Base-by-base conservation (phyloP, 176 grass and related monocot genomes). In the Miscanthus lutarioriparius region DNA sequence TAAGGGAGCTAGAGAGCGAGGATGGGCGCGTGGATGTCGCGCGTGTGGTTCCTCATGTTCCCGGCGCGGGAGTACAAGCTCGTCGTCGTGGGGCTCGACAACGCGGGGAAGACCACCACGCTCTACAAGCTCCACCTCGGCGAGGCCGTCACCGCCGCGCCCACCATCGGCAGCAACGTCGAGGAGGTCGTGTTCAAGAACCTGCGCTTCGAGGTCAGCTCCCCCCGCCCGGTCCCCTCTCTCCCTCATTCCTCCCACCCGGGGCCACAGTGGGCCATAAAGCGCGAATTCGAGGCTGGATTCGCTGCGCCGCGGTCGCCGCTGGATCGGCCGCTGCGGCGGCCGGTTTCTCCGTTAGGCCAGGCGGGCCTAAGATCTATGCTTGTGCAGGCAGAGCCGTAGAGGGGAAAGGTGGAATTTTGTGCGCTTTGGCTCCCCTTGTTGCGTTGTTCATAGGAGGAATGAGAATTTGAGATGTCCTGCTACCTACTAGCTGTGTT, bases 101-200 rank as follows among this genome's bases (percentile, higher is more conserved):
- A 99, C 86, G 93, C 96, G 12, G 93, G 93, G 8, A 99, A 96
- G 88, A 99, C 96, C 63, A 99, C 96, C 58, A 96, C 96, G 28
- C 93, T 94, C 35, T 99, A 99, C 87, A 99, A 99, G 78, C 82
- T 99, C 77, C 93, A 99, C 80, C 91, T 99, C 10, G 96, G 96
- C 66, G 93, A 99, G 88, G 96, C 94, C 36, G 93, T 99, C 40
- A 99, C 92, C 86, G 94, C 91, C 45, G 94, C 87, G 13, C 96
- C 96, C 51, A 99, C 93, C 74, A 92, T 99, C 77, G 96, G 93
- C 47, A 99, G 96, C 91, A 99, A 99, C 81, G 93, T 99, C 74
- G 93, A 99, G 84, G 96, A 99, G 86, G 93, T 99, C 62, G 91
- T 99, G 53, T 99, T 94, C 82, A 99, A 99, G 90, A 99, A 99